phyloP scores from a whole-genome alignment of 306 rosid species.

The Myrica gale region DNA sequence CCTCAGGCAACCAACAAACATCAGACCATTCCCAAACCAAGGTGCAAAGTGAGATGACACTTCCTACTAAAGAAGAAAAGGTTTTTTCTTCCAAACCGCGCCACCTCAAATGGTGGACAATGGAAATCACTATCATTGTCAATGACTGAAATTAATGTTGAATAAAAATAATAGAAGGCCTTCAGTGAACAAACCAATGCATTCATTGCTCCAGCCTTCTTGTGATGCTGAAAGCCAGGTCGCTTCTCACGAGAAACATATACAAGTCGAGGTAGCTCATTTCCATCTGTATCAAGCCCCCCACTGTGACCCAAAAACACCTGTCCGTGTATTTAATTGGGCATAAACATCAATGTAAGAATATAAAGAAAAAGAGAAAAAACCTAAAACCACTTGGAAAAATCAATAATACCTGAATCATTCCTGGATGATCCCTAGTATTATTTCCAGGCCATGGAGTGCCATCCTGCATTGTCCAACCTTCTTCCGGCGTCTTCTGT shows the following conservation, averaged over 20 bases:
- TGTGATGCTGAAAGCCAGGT: constrained; percentile 99
- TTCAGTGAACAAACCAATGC: constrained; percentile 73
- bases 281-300: constrained; percentile 97
- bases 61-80: neutral
- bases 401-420: constrained; percentile 76
- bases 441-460: constrained; percentile 99
- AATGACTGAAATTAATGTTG: neutral
- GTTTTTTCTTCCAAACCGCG: neutral
- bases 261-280: constrained; percentile 98
- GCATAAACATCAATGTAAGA: constrained; percentile 20
- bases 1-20: constrained; percentile 4
- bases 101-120: neutral
- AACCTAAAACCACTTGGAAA: constrained; percentile 14
- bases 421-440: constrained; percentile 99
- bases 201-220: constrained; percentile 99
- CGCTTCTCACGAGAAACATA: constrained; percentile 99
- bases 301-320: constrained; percentile 99
- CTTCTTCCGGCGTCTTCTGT: constrained; percentile 98
- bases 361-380: constrained; percentile 6
- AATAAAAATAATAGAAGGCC: constrained; percentile 11
- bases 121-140: neutral
- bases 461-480: constrained; percentile 99
- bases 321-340: constrained; percentile 43
- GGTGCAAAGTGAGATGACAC: neutral
- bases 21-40: constrained; percentile 7